Evolutionary conservation across 2,329 filamentous ascomycete genomes (phyloP), one percentile per base, ranked within the genome.

Genomic region (Colletotrichum scovillei): DNA sequence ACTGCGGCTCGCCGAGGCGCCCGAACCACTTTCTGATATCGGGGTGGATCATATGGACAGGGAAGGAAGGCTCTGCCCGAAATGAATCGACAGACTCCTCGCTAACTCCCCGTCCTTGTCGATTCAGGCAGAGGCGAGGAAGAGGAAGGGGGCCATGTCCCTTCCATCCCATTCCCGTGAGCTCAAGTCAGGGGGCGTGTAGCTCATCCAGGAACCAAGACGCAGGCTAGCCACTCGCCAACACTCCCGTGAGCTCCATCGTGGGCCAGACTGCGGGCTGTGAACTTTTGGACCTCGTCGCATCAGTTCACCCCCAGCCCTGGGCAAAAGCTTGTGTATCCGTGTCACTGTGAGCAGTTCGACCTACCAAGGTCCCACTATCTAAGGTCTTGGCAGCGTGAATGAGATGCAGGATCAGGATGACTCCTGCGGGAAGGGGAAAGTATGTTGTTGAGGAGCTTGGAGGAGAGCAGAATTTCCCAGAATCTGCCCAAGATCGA

Each of bases 11-110:
- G 60, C 46, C 42, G 67, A 73, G 65, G 46, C 65, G 24, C 68
- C 59, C 55, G 70, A 69, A 56, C 46, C 53, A 59, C 53, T 38
- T 35, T 35, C 26, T 63, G 46, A 58, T 71, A 71, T 32, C 56
- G 26, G 8, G n/a, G 71, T 66, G 60, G 67, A 73, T 70, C 67
- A 53, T 71, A 71, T 63, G 28, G 56, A 56, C 71, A 66, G 62
- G 60, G 71, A 32, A 46, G 42, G 19, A 57, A 42, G 60, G 26
- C 55, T 57, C 49, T 70, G 60, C 28, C 71, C 71, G 71, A 73
- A 66, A 73, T 73, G 67, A 70, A 69, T 69, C 70, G 55, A 38
- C 22, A n/a, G 32, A 16, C 19, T 28, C n/a, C 32, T 8, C 6
- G 38, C 14, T 30, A 16, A 19, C 38, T 30, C n/a, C 9, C 26